phyloP scores from a whole-genome alignment of 2,329 filamentous ascomycete species.

The Monosporascus cannonballus region DNA sequence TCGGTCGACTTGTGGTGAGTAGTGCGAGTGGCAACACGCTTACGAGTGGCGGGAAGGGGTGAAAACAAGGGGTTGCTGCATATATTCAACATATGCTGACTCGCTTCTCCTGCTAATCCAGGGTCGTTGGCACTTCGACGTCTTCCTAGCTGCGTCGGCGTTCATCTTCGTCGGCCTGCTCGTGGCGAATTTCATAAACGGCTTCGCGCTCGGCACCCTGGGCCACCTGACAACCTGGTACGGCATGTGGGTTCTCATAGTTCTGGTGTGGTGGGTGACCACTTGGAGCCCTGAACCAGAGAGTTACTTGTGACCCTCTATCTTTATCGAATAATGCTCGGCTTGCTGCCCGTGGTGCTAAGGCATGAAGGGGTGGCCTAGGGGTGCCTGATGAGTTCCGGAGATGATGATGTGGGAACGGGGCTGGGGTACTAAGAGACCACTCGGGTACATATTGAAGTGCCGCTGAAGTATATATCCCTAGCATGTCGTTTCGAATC shows the following conservation, averaged over 20 bases:
- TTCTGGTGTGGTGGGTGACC: constrained; percentile 8
- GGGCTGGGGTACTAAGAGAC: no score
- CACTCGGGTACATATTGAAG: no score
- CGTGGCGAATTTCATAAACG: neutral
- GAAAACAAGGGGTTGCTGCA: no score
- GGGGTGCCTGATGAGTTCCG: no score
- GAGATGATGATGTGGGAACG: no score
- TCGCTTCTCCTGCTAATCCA: neutral
- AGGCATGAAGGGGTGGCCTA: no score
- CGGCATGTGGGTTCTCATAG: constrained; percentile 12
- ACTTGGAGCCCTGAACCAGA: constrained; percentile 6
- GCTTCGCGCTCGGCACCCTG: constrained; percentile 4
- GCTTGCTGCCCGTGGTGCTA: no score
- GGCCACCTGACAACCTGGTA: constrained; percentile 10
- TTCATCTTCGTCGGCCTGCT: constrained; percentile 5
- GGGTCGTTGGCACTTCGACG: constrained; percentile 8
- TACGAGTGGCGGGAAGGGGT: no score
- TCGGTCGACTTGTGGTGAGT: constrained; percentile 7
- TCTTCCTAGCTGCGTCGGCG: constrained; percentile 7
- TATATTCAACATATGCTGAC: neutral
- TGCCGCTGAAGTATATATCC: no score
- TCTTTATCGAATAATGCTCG: no score
- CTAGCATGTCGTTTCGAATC: no score
- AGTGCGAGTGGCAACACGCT: no score
- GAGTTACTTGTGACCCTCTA: constrained; percentile 1